Evolutionary conservation across 768 basidiomycete species (phyloP), one percentile per base, ranked within the genome.

Genomic region (Kwoniella botswanensis): DNA sequence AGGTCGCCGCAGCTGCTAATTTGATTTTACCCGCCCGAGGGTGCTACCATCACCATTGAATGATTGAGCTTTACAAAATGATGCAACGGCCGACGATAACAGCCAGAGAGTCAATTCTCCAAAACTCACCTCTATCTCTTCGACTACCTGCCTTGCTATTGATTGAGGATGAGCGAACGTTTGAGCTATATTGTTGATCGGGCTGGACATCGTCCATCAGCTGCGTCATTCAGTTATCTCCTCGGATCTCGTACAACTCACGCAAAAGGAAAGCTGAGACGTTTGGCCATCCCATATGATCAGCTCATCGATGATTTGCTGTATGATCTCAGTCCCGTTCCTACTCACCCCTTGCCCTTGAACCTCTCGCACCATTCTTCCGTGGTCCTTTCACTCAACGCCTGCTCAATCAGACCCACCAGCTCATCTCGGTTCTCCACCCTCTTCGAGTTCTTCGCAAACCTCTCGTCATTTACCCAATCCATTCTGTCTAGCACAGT

Each of bases 111-210:
- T 26, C 26, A 26, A 4, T 4, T 26, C 26, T 26, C 26, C 3
- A 26, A 26, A 3, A 57, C 63, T 83, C 80, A 92, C 93, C 74
- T 93, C 88, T 62, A 96, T 88, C 76, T 94, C 92, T 29, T 91
- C 88, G 0, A 89, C 89, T 52, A 92, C 88, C 63, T 87, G 85
- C 60, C 95, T 87, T 35, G 94, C 93, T 52, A 90, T 78, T 1
- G 92, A 93, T 85, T 93, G 87, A 7, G 93, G 93, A 83, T 97
- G 95, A 43, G 89, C 88, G 78, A 97, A 98, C 3, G 95, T 94
- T 82, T 94, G 89, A 70, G 87, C 80, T 70, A 98, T 93, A 75
- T 93, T 91, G 82, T 97, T 97, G 85, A 98, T 96, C 18, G 95
- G 95, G 41, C 79, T 80, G 65, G 24, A 58, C 35, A 4, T 17